A percentile compares a stretch with the other conserved stretches of the same genome.
These are phyloP conservation scores for Rhynchospora breviuscula DNA, from an alignment of 176 grass and related monocot genomes.

Conservation along the genomic window DNA sequence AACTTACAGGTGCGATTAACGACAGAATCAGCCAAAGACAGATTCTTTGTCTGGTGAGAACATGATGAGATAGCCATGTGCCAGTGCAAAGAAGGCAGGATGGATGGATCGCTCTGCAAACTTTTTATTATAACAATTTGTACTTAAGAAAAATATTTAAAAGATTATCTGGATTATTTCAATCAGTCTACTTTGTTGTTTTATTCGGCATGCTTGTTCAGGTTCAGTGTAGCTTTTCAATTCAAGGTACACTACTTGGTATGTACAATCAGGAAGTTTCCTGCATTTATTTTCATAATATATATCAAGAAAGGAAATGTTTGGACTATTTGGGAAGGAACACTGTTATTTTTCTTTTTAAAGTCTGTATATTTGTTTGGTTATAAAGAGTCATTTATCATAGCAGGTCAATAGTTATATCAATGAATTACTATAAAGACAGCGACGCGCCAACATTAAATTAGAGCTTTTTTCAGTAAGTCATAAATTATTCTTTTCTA, in stretches of 20 bases:
- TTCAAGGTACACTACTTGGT: neutral
- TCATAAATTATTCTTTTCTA: no score
- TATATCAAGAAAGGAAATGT: no score
- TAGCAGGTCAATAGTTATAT: no score
- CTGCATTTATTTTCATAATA: neutral
- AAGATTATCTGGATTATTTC: neutral
- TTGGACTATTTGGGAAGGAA: no score
- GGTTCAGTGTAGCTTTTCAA: neutral
- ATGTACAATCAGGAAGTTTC: neutral
- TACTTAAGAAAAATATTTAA: neutral
- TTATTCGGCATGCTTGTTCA: neutral
- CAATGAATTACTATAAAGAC: no score
- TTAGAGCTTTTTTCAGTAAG: no score
- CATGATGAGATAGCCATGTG: constrained; percentile 19
- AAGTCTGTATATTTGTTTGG: no score
- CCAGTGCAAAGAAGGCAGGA: neutral
- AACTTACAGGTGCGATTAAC: constrained; percentile 25
- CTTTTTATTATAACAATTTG: neutral
- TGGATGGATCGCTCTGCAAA: neutral
- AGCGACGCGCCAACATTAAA: no score
- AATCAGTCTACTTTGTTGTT: neutral
- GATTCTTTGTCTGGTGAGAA: constrained; percentile 25
- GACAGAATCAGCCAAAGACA: constrained; percentile 20
- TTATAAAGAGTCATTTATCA: no score
- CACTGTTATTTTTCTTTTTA: no score